A percentile compares a stretch with the other conserved stretches of the same genome.
Evolutionary conservation across 176 grass and related monocot species (phyloP).

Genomic region (Musa troglodytarum): DNA sequence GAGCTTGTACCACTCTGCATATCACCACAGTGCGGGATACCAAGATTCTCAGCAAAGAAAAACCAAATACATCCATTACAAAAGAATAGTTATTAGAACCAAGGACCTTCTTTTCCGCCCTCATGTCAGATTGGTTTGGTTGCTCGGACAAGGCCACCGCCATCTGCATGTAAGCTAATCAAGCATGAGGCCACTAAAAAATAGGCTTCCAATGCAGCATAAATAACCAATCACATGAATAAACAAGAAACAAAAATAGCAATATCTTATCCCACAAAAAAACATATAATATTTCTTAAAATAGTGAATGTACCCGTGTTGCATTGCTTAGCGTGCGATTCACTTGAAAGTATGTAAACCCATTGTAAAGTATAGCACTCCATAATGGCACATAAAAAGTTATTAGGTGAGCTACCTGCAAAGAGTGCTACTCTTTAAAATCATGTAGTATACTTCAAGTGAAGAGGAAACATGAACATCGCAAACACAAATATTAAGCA

Average conservation of each 20-base stretch:
- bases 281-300: constrained; percentile 1
- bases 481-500: neutral
- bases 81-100: neutral
- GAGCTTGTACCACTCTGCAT: neutral
- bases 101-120: constrained; percentile 67
- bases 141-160: constrained; percentile 77
- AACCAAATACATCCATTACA: neutral
- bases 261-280: neutral
- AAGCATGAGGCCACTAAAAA: neutral
- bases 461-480: neutral
- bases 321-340: constrained; percentile 92
- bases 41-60: neutral
- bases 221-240: constrained; percentile 16
- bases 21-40: neutral
- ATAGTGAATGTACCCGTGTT: constrained; percentile 40
- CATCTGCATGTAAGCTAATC: constrained; percentile 49
- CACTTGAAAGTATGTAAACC: constrained; percentile 89
- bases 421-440: constrained; percentile 7
- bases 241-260: constrained; percentile 13
- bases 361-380: constrained; percentile 97
- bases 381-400: constrained; percentile 94
- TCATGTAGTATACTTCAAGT: neutral
- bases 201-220: constrained; percentile 13
- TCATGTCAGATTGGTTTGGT: constrained; percentile 61
- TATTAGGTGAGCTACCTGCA: constrained; percentile 73